Conservation (phyloP, 345 rosid species). For the Murraya paniculata region DNA sequence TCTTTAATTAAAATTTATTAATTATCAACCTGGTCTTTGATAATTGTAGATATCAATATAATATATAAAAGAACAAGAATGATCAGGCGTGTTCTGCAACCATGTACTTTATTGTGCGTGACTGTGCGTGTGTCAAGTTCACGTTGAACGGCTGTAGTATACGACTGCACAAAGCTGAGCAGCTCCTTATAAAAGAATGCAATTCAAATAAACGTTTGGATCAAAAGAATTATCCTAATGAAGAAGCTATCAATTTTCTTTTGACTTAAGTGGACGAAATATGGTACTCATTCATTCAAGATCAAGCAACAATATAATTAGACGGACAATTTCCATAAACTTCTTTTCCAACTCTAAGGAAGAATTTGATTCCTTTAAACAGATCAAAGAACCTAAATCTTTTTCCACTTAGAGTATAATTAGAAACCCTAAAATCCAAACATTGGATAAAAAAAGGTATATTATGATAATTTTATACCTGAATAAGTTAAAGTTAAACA, state of each 20-base stretch:
- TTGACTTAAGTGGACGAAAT: neutral
- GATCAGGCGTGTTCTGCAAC: too few species aligned
- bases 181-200: too few species aligned
- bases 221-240: neutral
- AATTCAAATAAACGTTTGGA: neutral
- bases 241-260: neutral
- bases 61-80: too few species aligned
- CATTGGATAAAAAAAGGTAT: neutral
- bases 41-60: too few species aligned
- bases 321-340: neutral
- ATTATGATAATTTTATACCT: neutral
- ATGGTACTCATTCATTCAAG: conserved; percentile 6
- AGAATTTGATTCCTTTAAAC: conserved; percentile 2
- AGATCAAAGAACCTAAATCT: neutral
- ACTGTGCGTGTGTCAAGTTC: too few species aligned
- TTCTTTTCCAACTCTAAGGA: neutral
- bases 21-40: too few species aligned
- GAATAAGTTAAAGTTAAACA: neutral
- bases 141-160: too few species aligned
- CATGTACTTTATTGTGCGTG: too few species aligned
- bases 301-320: neutral
- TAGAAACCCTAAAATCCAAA: neutral
- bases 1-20: too few species aligned
- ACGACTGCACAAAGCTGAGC: too few species aligned
- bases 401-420: neutral